Evolutionary conservation across 345 rosid species (phyloP).

Genomic region (Gossypioides kirkii): DNA sequence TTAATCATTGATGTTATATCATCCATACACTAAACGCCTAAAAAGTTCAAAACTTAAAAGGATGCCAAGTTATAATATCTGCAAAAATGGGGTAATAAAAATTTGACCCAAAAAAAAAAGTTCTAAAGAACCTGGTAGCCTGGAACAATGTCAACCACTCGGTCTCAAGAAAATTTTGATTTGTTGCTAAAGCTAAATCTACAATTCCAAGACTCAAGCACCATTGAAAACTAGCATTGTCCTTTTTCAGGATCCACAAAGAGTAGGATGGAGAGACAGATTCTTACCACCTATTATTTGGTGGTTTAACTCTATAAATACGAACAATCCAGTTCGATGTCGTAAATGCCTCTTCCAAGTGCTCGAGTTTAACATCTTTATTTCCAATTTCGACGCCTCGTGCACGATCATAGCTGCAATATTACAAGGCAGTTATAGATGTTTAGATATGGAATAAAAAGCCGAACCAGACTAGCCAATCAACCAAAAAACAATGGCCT

Average conservation of each 20-base stretch:
- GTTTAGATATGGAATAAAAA: not conserved
- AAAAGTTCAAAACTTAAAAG: not conserved
- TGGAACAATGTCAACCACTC: not conserved
- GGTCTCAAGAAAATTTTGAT: not conserved
- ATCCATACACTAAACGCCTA: not conserved
- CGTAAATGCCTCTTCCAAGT: constrained; percentile 95
- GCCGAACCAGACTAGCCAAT: not conserved
- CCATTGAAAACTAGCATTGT: not conserved
- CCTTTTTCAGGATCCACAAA: not conserved
- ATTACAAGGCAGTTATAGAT: not conserved
- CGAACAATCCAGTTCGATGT: constrained; percentile 98
- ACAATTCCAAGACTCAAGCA: not conserved
- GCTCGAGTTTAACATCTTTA: constrained; percentile 82
- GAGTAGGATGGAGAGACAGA: not conserved
- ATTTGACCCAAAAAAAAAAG: not conserved
- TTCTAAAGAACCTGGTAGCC: not conserved
- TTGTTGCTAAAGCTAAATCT: constrained; percentile 1
- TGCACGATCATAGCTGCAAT: constrained; percentile 85
- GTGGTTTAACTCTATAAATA: constrained; percentile 93
- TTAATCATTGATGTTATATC: not conserved
- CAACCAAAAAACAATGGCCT: not conserved
- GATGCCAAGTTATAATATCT: not conserved
- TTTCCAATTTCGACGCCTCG: constrained; percentile 98
- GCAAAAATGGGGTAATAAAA: constrained; percentile 1
- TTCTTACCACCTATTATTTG: constrained; percentile 81